Conservation (phyloP, 352 stramenopile genomes). For the Pythium folliculosum region DNA sequence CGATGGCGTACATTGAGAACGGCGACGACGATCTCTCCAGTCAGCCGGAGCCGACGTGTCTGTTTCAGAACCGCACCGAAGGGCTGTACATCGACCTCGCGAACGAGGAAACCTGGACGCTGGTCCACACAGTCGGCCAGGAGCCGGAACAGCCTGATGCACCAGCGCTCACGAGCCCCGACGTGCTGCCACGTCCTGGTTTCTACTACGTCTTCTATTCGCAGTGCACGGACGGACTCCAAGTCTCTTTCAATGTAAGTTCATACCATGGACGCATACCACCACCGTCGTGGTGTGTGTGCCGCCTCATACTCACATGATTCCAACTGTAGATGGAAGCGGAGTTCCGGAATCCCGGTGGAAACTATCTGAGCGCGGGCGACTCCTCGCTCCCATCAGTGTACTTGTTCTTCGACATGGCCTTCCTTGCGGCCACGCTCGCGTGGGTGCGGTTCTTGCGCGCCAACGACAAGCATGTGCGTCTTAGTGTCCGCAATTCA, state of each 20-base stretch:
- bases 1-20: constrained; percentile 48
- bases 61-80: constrained; percentile 47
- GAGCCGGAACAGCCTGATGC: constrained; percentile 24
- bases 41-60: constrained; percentile 34
- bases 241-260: constrained; percentile 88
- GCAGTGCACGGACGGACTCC: constrained; percentile 69
- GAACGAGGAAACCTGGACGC: constrained; percentile 51
- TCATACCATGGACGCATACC: not conserved
- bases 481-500: constrained; percentile 30
- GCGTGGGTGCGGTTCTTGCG: constrained; percentile 74
- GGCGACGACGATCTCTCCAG: constrained; percentile 26
- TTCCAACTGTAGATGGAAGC: constrained; percentile 72
- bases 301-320: not conserved
- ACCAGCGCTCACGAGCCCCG: constrained; percentile 17
- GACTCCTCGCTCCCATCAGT: constrained; percentile 84
- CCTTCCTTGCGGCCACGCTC: constrained; percentile 57
- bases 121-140: constrained; percentile 41
- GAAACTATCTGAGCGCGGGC: constrained; percentile 86
- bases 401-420: constrained; percentile 76
- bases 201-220: constrained; percentile 91
- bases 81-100: constrained; percentile 67
- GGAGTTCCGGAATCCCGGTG: constrained; percentile 75
- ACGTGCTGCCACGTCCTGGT: constrained; percentile 38
- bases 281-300: no score
- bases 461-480: constrained; percentile 58